Evolutionary conservation across 352 stramenopile genomes (phyloP), one percentile per base, ranked within the genome.

Genomic region (Globisporangium recalcitrans): DNA sequence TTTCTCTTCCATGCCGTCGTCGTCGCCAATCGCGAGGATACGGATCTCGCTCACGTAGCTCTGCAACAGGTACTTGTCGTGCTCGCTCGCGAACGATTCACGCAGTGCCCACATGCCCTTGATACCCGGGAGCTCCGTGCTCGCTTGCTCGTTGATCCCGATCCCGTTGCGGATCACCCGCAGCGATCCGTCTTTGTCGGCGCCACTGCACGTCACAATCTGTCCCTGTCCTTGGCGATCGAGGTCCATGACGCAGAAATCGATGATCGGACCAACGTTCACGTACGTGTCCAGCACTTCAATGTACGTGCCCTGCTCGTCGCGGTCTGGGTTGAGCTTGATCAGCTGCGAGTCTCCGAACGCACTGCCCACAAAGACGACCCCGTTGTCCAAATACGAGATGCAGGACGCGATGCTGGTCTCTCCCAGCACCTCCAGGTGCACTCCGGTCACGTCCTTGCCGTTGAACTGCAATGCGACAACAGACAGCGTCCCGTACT

Each of bases 91-190:
- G 63, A 96, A 98, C 1, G 68, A 77, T 48, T 89, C 68, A 22
- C 97, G 89, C 60, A 99, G 69, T 9, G 83, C 83, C 96, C 96
- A 99, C 93, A 99, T 98, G 21, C 93, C 96, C 70, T 98, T 98
- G 70, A 99, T 99, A 61, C 97, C 97, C 19, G 87, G 79, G 6
- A 99, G 78, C 64, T 98, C 96, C 0, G 98, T 96, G 19, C 75
- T 87, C 2, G 97, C 97, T 66, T 97, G 87, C 55, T 98, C 97
- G 46, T 98, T 97, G 69, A 99, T 98, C 0, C 97, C 97, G 68
- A 99, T 98, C n/a, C 97, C 97, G 65, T 99, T 99, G 19, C 97
- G 91, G 51, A 99, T 97, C n/a, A 99, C 85, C 42, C 97, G 93
- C 40, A 99, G 67, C 31, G 90, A 98, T 24, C 97, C 97, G 51